A percentile compares a stretch with the other conserved stretches of the same genome.
phyloP scores from a whole-genome alignment of 352 stramenopile genomes.

The Phytophthora citrophthora region DNA sequence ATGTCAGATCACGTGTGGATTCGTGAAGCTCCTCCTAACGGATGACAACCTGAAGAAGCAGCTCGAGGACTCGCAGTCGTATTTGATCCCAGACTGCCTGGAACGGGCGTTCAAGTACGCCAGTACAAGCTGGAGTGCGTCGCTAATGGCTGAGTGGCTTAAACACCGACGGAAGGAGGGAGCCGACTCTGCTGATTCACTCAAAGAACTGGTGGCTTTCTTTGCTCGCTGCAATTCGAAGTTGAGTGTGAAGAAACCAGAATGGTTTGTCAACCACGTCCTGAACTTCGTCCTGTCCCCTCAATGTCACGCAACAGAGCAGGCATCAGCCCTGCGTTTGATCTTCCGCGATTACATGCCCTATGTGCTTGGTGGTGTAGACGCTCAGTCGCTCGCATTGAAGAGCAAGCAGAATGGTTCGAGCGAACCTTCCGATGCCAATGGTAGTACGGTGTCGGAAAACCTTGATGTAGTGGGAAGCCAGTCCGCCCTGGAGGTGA shows the following conservation, averaged over 20 bases:
- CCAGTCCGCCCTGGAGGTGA: constrained; percentile 22
- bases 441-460: constrained; percentile 6
- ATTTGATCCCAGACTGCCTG: constrained; percentile 55
- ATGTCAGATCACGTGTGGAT: constrained; percentile 48
- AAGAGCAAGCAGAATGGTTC: constrained; percentile 30
- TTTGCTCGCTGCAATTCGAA: constrained; percentile 50
- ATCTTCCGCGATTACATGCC: constrained; percentile 54
- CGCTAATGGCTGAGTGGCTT: constrained; percentile 42
- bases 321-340: constrained; percentile 31
- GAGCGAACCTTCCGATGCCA: constrained; percentile 8
- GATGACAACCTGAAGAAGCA: constrained; percentile 38
- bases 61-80: constrained; percentile 35
- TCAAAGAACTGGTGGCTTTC: constrained; percentile 48
- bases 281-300: constrained; percentile 57
- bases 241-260: constrained; percentile 69
- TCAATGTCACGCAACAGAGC: constrained; percentile 34
- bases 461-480: constrained; percentile 30
- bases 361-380: constrained; percentile 55
- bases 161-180: constrained; percentile 30
- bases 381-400: constrained; percentile 15
- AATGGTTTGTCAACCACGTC: constrained; percentile 81
- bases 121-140: constrained; percentile 45
- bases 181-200: background rate
- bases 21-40: constrained; percentile 48
- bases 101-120: constrained; percentile 54